A percentile compares a stretch with the other conserved stretches of the same genome.
These are phyloP conservation scores for Myxozyma geophila DNA, from an alignment of 805 yeast species.

Conservation along the genomic window DNA sequence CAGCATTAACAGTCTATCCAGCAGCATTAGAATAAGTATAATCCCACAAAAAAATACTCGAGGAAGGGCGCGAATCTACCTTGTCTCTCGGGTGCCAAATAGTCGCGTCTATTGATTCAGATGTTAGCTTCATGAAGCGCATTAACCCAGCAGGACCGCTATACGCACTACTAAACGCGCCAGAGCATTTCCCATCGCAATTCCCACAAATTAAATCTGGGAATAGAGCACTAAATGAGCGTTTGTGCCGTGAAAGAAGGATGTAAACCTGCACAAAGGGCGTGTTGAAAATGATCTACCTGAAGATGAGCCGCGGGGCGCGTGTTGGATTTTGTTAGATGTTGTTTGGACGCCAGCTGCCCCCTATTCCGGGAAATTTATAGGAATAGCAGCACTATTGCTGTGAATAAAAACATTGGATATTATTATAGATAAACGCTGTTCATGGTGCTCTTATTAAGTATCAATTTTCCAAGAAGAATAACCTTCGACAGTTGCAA, in stretches of 20 bases:
- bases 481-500: not conserved
- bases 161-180: slow-evolving; percentile 23
- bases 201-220: not conserved
- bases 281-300: no score
- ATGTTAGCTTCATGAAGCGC: not conserved
- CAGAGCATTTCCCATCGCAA: slow-evolving; percentile 28
- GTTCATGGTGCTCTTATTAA: no score
- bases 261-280: no score
- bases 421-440: no score
- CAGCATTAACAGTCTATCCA: slow-evolving; percentile 70
- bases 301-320: not conserved
- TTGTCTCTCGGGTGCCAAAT: slow-evolving; percentile 27
- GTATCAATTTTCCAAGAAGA: not conserved
- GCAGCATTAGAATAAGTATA: not conserved
- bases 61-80: slow-evolving; percentile 8
- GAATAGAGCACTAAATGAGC: not conserved
- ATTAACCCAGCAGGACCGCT: not conserved
- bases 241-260: not conserved
- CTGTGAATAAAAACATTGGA: no score
- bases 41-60: not conserved
- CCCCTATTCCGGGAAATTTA: no score
- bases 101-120: slow-evolving; percentile 17
- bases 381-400: no score
- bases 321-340: not conserved
- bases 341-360: not conserved